Evolutionary conservation across 2,329 filamentous ascomycete genomes (phyloP).

Genomic region (Biscogniauxia sp.): DNA sequence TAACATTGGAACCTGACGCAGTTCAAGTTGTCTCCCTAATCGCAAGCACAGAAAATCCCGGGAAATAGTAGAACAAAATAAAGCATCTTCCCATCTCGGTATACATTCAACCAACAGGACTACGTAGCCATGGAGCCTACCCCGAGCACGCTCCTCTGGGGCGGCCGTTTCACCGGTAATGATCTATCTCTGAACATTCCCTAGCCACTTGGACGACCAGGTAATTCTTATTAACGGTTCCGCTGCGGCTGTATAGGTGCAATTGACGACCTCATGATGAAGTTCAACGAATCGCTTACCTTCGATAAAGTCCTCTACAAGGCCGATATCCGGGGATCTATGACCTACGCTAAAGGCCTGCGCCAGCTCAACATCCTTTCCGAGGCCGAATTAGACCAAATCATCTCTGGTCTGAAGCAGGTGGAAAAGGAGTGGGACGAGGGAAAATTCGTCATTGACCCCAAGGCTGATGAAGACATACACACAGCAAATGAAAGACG

Average conservation of each 20-base stretch:
- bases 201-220: not conserved
- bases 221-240: conserved; percentile 2
- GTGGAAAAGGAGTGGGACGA: conserved; percentile 54
- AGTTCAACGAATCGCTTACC: conserved; percentile 79
- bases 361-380: conserved; percentile 71
- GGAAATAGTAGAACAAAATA: no score
- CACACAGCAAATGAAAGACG: conserved; percentile 51
- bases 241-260: conserved; percentile 52
- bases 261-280: conserved; percentile 80
- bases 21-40: no score
- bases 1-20: no score
- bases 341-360: conserved; percentile 82
- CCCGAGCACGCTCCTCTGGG: no score
- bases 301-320: conserved; percentile 77
- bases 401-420: conserved; percentile 66
- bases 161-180: no score
- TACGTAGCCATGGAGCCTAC: no score
- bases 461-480: conserved; percentile 52
- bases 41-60: no score
- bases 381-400: conserved; percentile 67
- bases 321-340: conserved; percentile 76
- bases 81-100: no score
- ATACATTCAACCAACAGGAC: no score
- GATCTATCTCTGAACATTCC: no score
- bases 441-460: conserved; percentile 49